Base-by-base conservation (phyloP, 176 grass and related monocot genomes). In the Lolium perenne region DNA sequence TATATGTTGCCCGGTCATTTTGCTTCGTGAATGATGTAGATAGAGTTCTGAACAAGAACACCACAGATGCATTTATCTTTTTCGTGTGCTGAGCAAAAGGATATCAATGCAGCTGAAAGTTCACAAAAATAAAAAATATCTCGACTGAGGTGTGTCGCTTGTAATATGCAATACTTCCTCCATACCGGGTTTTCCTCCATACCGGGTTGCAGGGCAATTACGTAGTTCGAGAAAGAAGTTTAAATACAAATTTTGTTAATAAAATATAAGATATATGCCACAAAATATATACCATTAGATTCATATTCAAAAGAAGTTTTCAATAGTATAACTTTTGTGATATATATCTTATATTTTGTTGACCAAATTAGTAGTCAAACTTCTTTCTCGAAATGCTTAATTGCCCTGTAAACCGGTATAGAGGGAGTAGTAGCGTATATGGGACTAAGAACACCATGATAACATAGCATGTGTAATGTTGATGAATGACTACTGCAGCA, bases 401-500 rank as follows among this genome's bases (percentile, higher is more conserved):
- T n/a, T n/a, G n/a, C n/a, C n/a, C n/a, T n/a, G n/a, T n/a, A n/a
- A n/a, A n/a, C n/a, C n/a, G n/a, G n/a, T n/a, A n/a, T n/a, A n/a
- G n/a, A n/a, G n/a, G n/a, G n/a, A n/a, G n/a, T n/a, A 55, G 8
- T 14, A 63, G 60, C 45, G 43, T 61, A 55, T 51, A 13, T 35
- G 46, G 58, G 10, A 29, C 15, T 55, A 68, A 25, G 57, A 26
- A 65, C 14, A 23, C 11, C 25, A 71, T 78, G 73, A 45, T 54
- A 79, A 50, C 4, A 20, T 40, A 32, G n/a, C 16, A 45, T 58
- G 8, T 15, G 77, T 35, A 38, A 6, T 58, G 55, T 57, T 40
- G 58, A 20, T 85, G 49, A 74, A 85, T 81, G 59, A 50, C 40
- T 57, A 18, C 8, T 35, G 46, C 32, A 38, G 18, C 76, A 74